Evolutionary conservation across 768 basidiomycete species (phyloP).

Genomic region (Serendipita sp.): DNA sequence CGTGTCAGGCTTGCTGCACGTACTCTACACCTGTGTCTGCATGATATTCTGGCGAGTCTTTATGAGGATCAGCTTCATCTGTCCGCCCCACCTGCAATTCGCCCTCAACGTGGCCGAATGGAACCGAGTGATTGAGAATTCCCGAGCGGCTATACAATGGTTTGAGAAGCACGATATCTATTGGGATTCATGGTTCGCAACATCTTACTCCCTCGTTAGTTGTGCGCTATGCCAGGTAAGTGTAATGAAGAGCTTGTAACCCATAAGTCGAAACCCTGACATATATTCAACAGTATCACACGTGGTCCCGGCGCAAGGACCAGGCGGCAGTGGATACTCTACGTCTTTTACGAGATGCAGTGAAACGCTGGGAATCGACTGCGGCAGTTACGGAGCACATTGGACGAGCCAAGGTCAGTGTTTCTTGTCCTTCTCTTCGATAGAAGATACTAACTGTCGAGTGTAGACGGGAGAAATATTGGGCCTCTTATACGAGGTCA

Average conservation of each 20-base stretch:
- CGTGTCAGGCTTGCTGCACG: constrained; percentile 60
- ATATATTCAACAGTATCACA: constrained; percentile 55
- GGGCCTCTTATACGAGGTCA: constrained; percentile 78
- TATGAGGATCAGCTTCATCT: constrained; percentile 90
- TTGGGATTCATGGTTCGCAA: constrained; percentile 77
- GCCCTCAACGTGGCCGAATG: constrained; percentile 66
- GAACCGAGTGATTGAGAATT: constrained; percentile 54
- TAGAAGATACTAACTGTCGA: constrained; percentile 4
- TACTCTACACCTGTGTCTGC: constrained; percentile 75
- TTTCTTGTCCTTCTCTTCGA: constrained; percentile 8
- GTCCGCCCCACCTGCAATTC: constrained; percentile 82
- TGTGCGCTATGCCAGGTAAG: constrained; percentile 82
- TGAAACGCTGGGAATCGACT: constrained; percentile 68
- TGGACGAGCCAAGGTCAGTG: constrained; percentile 67
- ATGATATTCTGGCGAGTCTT: constrained; percentile 99
- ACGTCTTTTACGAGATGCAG: constrained; percentile 67
- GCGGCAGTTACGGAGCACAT: constrained; percentile 49
- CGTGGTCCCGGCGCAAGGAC: constrained; percentile 76
- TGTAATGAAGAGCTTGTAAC: constrained; percentile 7
- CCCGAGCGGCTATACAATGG: constrained; percentile 80
- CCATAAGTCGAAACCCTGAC: neutral
- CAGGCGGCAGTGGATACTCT: constrained; percentile 56
- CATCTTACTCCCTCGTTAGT: constrained; percentile 75
- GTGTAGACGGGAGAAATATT: constrained; percentile 82
- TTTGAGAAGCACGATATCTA: constrained; percentile 61